Evolutionary conservation across 1,284 basidiomycete genomes (phyloP), one percentile per base, ranked within the genome.

Genomic region (Boletus semigastroideus): DNA sequence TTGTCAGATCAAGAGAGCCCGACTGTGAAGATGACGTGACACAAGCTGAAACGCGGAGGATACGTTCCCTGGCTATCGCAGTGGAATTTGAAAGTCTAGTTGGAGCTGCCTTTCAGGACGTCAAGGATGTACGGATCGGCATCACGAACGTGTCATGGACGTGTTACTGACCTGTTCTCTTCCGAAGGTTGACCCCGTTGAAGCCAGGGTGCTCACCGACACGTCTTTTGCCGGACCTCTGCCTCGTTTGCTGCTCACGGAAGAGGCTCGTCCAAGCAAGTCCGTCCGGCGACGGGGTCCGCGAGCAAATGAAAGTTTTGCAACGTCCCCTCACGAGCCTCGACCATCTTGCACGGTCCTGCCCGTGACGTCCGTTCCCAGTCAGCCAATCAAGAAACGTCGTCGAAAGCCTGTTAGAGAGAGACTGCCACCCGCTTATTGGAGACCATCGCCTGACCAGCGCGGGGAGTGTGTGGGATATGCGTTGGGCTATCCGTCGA

Each of bases 1-100:
- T 40, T 28, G 4, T 31, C 36, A 79, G 78, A 54, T 71, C 71
- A 20, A 68, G 67, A 44, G 75, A 73, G 48, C 79, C 78, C 1
- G 72, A 74, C 31, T 68, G 54, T 13, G 79, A 82, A 56, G 80
- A 81, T 52, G 69, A 61, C 43, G 60, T 68, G 44, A 53, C 31
- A 13, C 67, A 72, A 56, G 79, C 78, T 22, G 55, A 67, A 44
- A 59, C 68, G 48, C 74, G 79, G 45, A 64, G 60, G 53, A 59
- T 59, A 47, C 69, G 62, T 22, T 72, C 79, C 2, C 47, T 67
- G 47, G 65, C 65, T 5, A 66, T 64, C 20, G 71, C 78, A 3
- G 66, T 79, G n/a, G 72, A 76, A 33, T 57, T 59, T 17, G 59
- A 16, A 58, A 57, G 49, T 25, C 34, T 50, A 10, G 13, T 10